Conservation (phyloP, 2,329 filamentous ascomycete genomes). For the Fusarium nematophilum region DNA sequence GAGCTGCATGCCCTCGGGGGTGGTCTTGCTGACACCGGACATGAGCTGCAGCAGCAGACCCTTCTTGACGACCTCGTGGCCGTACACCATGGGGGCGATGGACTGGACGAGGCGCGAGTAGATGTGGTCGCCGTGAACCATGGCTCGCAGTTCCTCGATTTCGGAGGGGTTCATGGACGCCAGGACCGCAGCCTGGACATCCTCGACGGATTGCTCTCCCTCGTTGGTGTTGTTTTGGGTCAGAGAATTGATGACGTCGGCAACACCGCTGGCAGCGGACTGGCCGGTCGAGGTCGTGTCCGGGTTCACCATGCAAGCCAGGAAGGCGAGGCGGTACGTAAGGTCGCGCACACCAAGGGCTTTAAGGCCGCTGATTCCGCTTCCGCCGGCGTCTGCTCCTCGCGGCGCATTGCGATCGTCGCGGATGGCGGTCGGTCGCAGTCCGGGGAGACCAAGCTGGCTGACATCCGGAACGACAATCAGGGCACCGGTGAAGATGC, state of each 20-base stretch:
- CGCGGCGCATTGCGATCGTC: conserved; percentile 81
- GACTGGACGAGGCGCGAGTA: conserved; percentile 94
- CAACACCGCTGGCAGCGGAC: conserved; percentile 69
- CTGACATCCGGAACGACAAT: conserved; percentile 98
- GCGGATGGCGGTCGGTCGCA: conserved; percentile 83
- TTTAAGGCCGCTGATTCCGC: conserved; percentile 88
- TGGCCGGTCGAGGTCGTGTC: conserved; percentile 86
- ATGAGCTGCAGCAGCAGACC: conserved; percentile 93
- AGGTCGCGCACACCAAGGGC: conserved; percentile 93
- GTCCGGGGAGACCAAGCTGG: conserved; percentile 89
- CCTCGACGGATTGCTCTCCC: conserved; percentile 77
- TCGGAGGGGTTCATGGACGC: conserved; percentile 86
- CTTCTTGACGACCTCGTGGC: conserved; percentile 98
- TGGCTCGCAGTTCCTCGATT: conserved; percentile 88
- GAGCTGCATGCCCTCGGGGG: conserved; percentile 92
- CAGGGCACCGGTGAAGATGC: conserved; percentile 94
- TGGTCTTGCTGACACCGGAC: conserved; percentile 93
- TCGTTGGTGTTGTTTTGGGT: conserved; percentile 73
- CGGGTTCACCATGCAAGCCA: conserved; percentile 94
- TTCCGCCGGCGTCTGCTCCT: conserved; percentile 83
- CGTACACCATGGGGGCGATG: conserved; percentile 96
- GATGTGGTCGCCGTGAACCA: conserved; percentile 97
- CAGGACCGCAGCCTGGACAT: conserved; percentile 88
- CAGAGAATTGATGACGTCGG: conserved; percentile 86
- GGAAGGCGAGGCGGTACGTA: conserved; percentile 95